Conservation (phyloP, 2,329 filamentous ascomycete genomes). For the Pestalotiopsis sp. region DNA sequence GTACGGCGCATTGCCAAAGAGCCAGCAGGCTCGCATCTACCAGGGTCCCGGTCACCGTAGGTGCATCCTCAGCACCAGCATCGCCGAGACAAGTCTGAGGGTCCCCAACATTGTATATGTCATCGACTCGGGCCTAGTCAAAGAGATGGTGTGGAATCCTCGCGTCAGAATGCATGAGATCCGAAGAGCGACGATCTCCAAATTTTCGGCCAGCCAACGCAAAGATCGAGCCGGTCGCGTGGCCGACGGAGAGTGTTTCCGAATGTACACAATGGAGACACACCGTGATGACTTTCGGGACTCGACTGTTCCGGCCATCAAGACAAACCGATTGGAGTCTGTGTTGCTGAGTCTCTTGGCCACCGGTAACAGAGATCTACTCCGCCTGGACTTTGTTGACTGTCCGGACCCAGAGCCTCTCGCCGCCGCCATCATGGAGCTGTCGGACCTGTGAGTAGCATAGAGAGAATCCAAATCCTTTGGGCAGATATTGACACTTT, state of each 20-base stretch:
- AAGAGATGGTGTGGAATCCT: not conserved
- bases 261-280: too few relatives aligned
- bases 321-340: not conserved
- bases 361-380: not conserved
- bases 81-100: not conserved
- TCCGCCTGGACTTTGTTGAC: not conserved
- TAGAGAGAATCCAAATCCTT: too few relatives aligned
- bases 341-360: not conserved
- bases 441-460: too few relatives aligned
- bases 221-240: not conserved
- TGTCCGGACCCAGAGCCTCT: not conserved
- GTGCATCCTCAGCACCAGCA: not conserved
- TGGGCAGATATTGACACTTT: too few relatives aligned
- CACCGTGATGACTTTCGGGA: too few relatives aligned
- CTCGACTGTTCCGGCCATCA: too few relatives aligned
- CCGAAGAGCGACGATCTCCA: not conserved
- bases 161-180: not conserved
- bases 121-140: not conserved
- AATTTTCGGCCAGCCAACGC: not conserved
- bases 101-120: not conserved
- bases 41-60: too few relatives aligned
- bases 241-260: not conserved
- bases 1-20: too few relatives aligned
- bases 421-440: not conserved
- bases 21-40: too few relatives aligned